These are phyloP conservation scores for Calonectria pseudoreteaudii DNA, from an alignment of 2,329 filamentous ascomycete species.

Conservation along the genomic window DNA sequence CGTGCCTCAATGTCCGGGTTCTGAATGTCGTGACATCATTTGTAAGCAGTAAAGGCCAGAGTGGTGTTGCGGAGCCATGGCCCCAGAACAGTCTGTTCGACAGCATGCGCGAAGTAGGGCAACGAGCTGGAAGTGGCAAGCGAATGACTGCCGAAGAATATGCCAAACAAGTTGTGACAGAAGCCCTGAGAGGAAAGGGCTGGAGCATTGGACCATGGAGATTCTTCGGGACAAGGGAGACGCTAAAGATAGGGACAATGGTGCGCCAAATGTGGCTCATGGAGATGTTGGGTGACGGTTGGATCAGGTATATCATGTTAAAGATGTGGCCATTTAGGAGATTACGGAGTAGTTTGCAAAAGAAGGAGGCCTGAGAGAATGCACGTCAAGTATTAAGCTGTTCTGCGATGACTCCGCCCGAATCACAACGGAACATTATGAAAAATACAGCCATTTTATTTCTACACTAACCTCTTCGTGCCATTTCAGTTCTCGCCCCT, in stretches of 20 bases:
- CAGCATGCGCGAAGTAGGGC: slow-evolving; percentile 22
- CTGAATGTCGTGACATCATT: slow-evolving; percentile 28
- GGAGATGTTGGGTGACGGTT: slow-evolving; percentile 21
- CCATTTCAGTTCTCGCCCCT: not conserved
- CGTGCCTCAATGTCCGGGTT: slow-evolving; percentile 42
- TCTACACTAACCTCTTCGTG: not conserved
- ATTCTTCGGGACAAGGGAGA: slow-evolving; percentile 22
- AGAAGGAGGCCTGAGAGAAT: not conserved
- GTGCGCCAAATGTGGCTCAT: slow-evolving; percentile 16
- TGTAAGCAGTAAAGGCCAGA: slow-evolving; percentile 21
- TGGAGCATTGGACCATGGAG: slow-evolving; percentile 24
- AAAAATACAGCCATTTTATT: not conserved
- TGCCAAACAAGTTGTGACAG: slow-evolving; percentile 18
- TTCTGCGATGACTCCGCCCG: not conserved
- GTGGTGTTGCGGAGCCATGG: slow-evolving; percentile 20
- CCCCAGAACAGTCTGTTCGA: slow-evolving; percentile 20
- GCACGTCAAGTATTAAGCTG: not conserved
- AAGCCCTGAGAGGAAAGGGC: slow-evolving; percentile 21
- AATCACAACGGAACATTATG: not conserved
- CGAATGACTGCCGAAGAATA: slow-evolving; percentile 25
- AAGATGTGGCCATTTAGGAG: slow-evolving; percentile 23
- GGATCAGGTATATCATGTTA: slow-evolving; percentile 22
- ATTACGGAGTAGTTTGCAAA: slow-evolving; percentile 1
- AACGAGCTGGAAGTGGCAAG: slow-evolving; percentile 21
- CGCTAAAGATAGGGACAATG: slow-evolving; percentile 16